Conservation (phyloP, 768 basidiomycete genomes). For the Xerocomus potaroensis region DNA sequence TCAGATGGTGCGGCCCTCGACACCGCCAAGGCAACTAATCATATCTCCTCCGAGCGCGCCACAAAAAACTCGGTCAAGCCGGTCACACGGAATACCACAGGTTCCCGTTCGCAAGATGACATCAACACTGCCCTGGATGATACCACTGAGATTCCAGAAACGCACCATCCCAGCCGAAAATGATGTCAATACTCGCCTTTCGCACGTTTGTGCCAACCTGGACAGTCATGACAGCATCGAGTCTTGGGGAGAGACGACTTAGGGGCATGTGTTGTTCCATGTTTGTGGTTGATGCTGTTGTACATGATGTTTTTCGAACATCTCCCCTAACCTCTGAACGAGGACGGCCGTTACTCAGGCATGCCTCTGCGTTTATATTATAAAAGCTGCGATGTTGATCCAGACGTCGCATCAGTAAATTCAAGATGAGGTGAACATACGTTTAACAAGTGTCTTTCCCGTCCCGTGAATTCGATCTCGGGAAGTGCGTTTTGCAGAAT, state of each 20-base stretch:
- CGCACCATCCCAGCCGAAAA: not conserved
- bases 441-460: too few relatives aligned
- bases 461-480: too few relatives aligned
- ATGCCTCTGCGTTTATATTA: too few relatives aligned
- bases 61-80: slow-evolving; percentile 23
- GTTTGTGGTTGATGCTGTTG: slow-evolving; percentile 8
- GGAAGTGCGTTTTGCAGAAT: too few relatives aligned
- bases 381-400: too few relatives aligned
- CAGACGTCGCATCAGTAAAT: too few relatives aligned
- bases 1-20: slow-evolving; percentile 8
- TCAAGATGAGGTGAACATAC: too few relatives aligned
- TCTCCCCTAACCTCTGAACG: too few relatives aligned
- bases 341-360: too few relatives aligned
- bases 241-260: slow-evolving; percentile 30
- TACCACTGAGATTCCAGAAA: slow-evolving; percentile 14
- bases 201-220: slow-evolving; percentile 5
- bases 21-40: slow-evolving; percentile 18
- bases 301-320: not conserved
- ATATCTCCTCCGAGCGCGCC: slow-evolving; percentile 23
- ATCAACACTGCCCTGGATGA: slow-evolving; percentile 30
- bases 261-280: slow-evolving; percentile 5
- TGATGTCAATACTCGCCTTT: slow-evolving; percentile 6
- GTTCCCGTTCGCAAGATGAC: slow-evolving; percentile 15
- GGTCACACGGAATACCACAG: slow-evolving; percentile 1
- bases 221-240: slow-evolving; percentile 34